A percentile compares a stretch with the other conserved stretches of the same genome.
phyloP scores from a whole-genome alignment of 176 grass and related monocot species.

The Rhynchospora breviuscula region DNA sequence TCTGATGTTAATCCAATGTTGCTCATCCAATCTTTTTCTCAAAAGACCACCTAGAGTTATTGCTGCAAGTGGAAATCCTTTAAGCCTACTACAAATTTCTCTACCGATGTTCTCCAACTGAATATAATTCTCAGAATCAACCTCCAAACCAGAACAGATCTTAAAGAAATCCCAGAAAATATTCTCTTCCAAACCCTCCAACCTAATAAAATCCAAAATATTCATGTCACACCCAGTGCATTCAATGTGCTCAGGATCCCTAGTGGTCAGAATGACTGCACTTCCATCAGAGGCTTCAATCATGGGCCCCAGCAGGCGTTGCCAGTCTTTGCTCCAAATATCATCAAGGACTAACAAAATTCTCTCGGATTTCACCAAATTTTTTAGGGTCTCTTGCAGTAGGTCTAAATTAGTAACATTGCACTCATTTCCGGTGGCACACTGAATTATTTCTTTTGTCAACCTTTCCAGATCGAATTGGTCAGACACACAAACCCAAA shows the following conservation, averaged over 20 bases:
- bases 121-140: no score
- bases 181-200: neutral
- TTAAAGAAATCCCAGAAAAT: no score
- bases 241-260: neutral
- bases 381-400: conserved; percentile 3
- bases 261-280: neutral
- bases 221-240: neutral
- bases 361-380: conserved; percentile 1
- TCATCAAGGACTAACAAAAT: conserved; percentile 29
- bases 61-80: conserved; percentile 28
- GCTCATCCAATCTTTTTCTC: neutral
- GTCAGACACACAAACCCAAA: neutral
- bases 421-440: neutral
- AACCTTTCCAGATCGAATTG: conserved; percentile 12
- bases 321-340: neutral
- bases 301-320: neutral
- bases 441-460: conserved; percentile 26
- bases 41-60: conserved; percentile 38
- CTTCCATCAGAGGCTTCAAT: neutral
- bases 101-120: neutral
- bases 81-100: conserved; percentile 18
- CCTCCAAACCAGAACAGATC: no score
- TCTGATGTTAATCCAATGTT: conserved; percentile 25
- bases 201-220: neutral
- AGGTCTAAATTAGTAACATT: conserved; percentile 2